Base-by-base conservation (phyloP, 805 yeast species). In the Helenozyma rhizophorensis region DNA sequence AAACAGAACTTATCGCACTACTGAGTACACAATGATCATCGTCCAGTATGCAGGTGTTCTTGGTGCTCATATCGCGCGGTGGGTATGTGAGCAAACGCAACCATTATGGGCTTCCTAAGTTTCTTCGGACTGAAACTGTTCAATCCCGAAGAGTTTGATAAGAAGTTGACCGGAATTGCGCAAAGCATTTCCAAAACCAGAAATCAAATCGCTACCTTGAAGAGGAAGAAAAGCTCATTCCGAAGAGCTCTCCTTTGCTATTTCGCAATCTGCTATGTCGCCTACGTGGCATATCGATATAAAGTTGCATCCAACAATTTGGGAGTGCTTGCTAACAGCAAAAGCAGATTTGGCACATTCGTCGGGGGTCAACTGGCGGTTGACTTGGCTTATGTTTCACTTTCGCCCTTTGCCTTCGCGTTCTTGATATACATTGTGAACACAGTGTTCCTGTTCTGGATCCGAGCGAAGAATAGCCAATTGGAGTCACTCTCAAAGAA, bases 91-190 rank as follows among this genome's bases (percentile, higher is more conserved):
- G n/a, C n/a, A n/a, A n/a, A n/a, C n/a, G n/a, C n/a, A n/a, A n/a
- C n/a, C 12, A 33, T 13, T 12, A 45, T 45, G 50, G 48, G 46
- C 4, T 41, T 46, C 21, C 32, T 46, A 6, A 36, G 47, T 14
- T 28, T 44, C 9, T 44, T 44, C 24, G 33, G 41, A 25, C 42
- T 39, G 43, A 48, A 43, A 23, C 53, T 45, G 29, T 55, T 71
- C 41, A 67, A 70, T 36, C 69, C 75, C 4, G 61, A 62, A 16
- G 40, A 45, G 25, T 72, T 63, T 45, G 78, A 73, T 37, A 60
- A 55, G 37, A 65, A 68, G 21, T 51, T 73, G 24, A 60, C 67
- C 14, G 26, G 43, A 2, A 33, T 73, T 9, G 54, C 74, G 0
- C 51, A 49, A 2, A 51, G 56, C 16, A 70, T 72, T 25, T 34